Evolutionary conservation across 371 early-diverging fungal species (phyloP).

Genomic region (Synchytrium microbalum): DNA sequence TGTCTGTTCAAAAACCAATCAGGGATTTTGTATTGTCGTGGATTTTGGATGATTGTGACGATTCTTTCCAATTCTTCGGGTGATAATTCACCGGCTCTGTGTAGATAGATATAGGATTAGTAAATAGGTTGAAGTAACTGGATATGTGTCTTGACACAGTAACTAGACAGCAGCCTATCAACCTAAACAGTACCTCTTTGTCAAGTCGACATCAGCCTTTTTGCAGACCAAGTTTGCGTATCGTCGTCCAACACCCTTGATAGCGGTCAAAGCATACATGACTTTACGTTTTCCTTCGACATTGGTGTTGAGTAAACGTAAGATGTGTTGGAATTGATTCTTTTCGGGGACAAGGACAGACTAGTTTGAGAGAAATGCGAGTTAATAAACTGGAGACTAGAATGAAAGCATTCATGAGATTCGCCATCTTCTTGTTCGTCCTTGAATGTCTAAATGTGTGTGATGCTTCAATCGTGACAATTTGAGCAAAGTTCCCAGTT

Average conservation of each 20-base stretch:
- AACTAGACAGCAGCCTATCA: background rate
- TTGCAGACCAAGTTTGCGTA: slow-evolving; percentile 96
- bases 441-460: no score
- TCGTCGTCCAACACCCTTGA: slow-evolving; percentile 98
- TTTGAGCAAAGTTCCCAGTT: no score
- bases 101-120: background rate
- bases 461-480: no score
- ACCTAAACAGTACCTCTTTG: slow-evolving; percentile 62
- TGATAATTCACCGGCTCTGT: slow-evolving; percentile 93
- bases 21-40: slow-evolving; percentile 95
- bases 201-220: slow-evolving; percentile 95
- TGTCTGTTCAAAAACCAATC: slow-evolving; percentile 98
- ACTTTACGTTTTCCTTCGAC: slow-evolving; percentile 96
- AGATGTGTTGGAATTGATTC: slow-evolving; percentile 95
- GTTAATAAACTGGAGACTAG: no score
- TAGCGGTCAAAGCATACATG: slow-evolving; percentile 93
- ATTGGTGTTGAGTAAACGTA: slow-evolving; percentile 99
- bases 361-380: slow-evolving; percentile 26
- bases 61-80: slow-evolving; percentile 87
- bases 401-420: no score
- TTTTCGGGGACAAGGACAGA: slow-evolving; percentile 84
- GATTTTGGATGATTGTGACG: slow-evolving; percentile 50
- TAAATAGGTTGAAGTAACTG: background rate
- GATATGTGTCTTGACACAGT: no score
- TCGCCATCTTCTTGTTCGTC: no score